Conservation (phyloP, 306 rosid species). For the Fragaria nilgerrensis region DNA sequence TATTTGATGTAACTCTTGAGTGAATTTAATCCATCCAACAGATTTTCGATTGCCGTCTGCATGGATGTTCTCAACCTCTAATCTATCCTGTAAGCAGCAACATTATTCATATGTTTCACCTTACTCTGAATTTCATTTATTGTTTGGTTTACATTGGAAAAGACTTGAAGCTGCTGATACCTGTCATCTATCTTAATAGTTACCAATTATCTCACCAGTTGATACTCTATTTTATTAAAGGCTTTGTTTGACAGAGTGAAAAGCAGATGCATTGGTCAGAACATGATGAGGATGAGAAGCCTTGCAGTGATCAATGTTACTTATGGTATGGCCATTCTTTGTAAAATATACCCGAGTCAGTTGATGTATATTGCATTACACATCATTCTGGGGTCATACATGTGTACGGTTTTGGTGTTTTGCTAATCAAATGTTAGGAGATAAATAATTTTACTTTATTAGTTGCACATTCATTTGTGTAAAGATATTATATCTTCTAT, state of each 20-base stretch:
- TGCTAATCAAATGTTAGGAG: neutral
- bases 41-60: constrained; percentile 91
- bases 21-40: constrained; percentile 48
- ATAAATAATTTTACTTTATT: neutral
- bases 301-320: constrained; percentile 86
- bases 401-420: neutral
- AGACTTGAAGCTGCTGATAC: neutral
- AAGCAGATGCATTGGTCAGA: constrained; percentile 66
- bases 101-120: constrained; percentile 13
- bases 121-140: constrained; percentile 1
- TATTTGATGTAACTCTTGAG: constrained; percentile 15
- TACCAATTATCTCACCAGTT: neutral
- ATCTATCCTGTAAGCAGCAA: constrained; percentile 71
- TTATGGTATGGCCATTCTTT: constrained; percentile 52
- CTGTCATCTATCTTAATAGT: neutral
- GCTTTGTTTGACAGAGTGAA: constrained; percentile 67
- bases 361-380: neutral
- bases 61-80: constrained; percentile 84
- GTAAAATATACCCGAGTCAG: neutral
- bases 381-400: neutral
- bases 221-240: constrained; percentile 29
- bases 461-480: neutral
- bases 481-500: neutral
- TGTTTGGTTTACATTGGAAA: neutral
- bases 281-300: constrained; percentile 64